Evolutionary conservation across 495 filamentous ascomycete genomes (phyloP), one percentile per base, ranked within the genome.

Genomic region (Sabuloglossum arenarium): DNA sequence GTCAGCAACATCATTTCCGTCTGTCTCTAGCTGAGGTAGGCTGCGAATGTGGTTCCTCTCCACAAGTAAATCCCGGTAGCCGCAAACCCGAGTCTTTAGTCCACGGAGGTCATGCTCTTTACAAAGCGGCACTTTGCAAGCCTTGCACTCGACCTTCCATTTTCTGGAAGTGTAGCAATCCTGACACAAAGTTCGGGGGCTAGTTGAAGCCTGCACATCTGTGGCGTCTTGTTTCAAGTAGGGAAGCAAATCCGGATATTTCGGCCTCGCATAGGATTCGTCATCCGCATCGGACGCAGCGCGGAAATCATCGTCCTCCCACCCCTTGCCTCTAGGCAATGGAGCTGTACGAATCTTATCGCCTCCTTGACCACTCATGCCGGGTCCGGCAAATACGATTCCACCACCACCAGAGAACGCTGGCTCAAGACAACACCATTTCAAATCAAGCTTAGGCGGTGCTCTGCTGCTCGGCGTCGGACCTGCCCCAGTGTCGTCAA

Each of bases 391-490:
- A 37, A 79, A 76, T 52, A 74, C 76, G 59, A 79, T 79, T 6
- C 76, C 75, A 53, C 77, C 78, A n/a, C 78, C 76, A 4, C 76
- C 76, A 19, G 78, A 79, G 61, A 79, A 79, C 42, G 76, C 73
- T 1, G 78, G 78, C 54, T 79, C 75, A n/a, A 75, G 71, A 57
- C 78, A 81, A 65, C 78, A 80, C 77, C 77, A 80, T 56, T 75
- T 70, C 60, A 77, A 76, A 27, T 70, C 75, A 53, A 78, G 63
- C 42, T 66, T 67, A 19, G 76, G 75, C 11, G 65, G 58, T 43
- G 62, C 56, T 27, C 63, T 63, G 12, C 58, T 61, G 51, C 65
- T 65, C n/a, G 63, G 61, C 9, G 58, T 60, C 29, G 21, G 45
- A n/a, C 25, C 69, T 68, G 16, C 56, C 53, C 24, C 61, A 57